Base-by-base conservation (phyloP, 2,329 filamentous ascomycete genomes). In the Ilyonectria sp. region DNA sequence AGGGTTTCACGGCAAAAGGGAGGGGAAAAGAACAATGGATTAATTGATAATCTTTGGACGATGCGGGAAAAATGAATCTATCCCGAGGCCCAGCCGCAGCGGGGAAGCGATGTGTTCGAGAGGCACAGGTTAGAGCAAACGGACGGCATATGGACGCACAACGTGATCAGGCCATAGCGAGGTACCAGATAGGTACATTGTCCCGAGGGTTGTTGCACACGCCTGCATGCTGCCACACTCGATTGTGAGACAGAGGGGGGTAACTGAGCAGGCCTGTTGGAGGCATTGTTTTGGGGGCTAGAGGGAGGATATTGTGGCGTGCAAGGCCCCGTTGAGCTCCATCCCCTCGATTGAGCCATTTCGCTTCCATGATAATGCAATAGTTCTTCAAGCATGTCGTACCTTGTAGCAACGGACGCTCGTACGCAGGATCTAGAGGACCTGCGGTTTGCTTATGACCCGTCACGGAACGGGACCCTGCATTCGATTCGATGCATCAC, bases 391-490 rank as follows among this genome's bases (percentile, higher is more conserved):
- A 17, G 40, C 8, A n/a, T n/a, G 7, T n/a, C 15, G 40, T 43
- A n/a, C 40, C n/a, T 50, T 15, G 23, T 29, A 31, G 23, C 23
- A 50, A 23, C 23, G 6, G 21, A 29, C 47, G 23, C 26, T 9
- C n/a, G 23, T 50, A 19, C 23, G 17, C 10, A 47, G 44, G 26
- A 35, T 17, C n/a, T 15, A 49, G 29, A 35, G 15, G 37, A 17
- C 4, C 6, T 53, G 49, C 49, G 29, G 9, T 13, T 33, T 55
- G 46, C 54, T 68, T 68, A 50, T 68, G 66, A 50, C 65, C 33
- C 55, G 8, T 21, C 31, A 57, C 26, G 47, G 19, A 40, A 53
- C 65, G 55, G 67, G 55, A 57, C 60, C 60, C 50, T 68, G 55
- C 60, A 65, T 68, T 13, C 29, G n/a, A 13, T 21, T 35, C n/a